A percentile compares a stretch with the other conserved stretches of the same genome.
Conservation (phyloP, 208 protist species). For the Crithidia acanthocephali region DNA sequence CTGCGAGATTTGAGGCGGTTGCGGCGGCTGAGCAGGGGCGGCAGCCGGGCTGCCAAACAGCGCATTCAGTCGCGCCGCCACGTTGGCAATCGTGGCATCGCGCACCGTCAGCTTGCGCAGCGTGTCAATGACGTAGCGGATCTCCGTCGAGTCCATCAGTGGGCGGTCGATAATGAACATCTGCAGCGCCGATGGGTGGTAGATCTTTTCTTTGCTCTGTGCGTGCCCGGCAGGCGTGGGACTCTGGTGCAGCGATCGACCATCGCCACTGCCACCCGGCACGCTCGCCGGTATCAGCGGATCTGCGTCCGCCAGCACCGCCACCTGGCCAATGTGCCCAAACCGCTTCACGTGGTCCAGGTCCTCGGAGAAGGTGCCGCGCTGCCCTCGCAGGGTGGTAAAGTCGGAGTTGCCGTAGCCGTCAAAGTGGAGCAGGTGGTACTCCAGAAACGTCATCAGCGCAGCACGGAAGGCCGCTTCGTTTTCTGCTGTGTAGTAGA, state of each 20-base stretch:
- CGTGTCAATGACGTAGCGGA: slow-evolving; percentile 13
- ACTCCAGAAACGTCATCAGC: slow-evolving; percentile 53
- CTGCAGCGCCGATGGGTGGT: slow-evolving; percentile 43
- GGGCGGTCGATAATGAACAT: slow-evolving; percentile 63
- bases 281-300: slow-evolving; percentile 15
- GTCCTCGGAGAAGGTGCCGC: slow-evolving; percentile 63
- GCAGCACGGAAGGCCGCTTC: slow-evolving; percentile 22
- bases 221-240: not conserved
- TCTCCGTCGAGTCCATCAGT: slow-evolving; percentile 46
- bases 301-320: slow-evolving; percentile 51
- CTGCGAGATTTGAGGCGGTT: not conserved
- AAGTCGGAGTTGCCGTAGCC: slow-evolving; percentile 48
- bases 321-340: slow-evolving; percentile 37
- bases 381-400: slow-evolving; percentile 60
- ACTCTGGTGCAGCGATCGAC: not conserved
- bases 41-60: not conserved
- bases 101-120: slow-evolving; percentile 19
- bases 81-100: not conserved
- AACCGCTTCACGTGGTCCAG: slow-evolving; percentile 61
- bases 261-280: not conserved
- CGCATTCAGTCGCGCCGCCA: not conserved
- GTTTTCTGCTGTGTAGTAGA: slow-evolving; percentile 25
- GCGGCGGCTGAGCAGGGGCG: not conserved
- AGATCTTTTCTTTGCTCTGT: not conserved
- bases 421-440: slow-evolving; percentile 74